These are phyloP conservation scores for Populus hybrid DNA, from an alignment of 441 rosid species.

Conservation along the genomic window DNA sequence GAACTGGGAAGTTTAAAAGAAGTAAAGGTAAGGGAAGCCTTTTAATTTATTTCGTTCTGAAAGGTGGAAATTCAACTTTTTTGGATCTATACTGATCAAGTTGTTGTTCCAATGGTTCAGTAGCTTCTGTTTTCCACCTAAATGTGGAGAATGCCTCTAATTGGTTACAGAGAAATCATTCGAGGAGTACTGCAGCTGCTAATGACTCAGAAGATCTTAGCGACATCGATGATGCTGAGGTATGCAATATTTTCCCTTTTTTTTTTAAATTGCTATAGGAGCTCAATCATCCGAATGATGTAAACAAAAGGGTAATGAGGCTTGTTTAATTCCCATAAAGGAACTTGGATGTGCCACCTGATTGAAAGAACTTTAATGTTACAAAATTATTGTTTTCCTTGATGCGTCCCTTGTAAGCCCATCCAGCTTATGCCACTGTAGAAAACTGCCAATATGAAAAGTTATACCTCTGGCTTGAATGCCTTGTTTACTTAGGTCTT, in stretches of 20 bases:
- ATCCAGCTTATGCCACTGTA: too few relatives aligned
- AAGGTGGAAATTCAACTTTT: not conserved
- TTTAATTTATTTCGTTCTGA: not conserved
- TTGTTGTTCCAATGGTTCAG: not conserved
- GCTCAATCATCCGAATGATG: not conserved
- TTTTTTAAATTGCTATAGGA: not conserved
- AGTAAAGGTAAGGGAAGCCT: not conserved
- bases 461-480: not conserved
- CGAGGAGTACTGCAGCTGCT: not conserved
- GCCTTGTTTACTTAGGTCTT: not conserved
- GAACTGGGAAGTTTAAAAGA: not conserved
- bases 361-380: not conserved
- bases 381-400: too few relatives aligned
- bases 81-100: not conserved
- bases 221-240: slow-evolving; percentile 1
- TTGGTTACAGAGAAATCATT: not conserved
- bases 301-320: not conserved
- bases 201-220: not conserved
- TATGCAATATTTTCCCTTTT: not conserved
- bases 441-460: too few relatives aligned
- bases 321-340: not conserved
- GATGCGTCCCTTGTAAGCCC: too few relatives aligned
- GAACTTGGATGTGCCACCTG: not conserved
- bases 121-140: not conserved
- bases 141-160: not conserved